Conservation (phyloP, 148 eudicot species). For the Silene uniflora region DNA sequence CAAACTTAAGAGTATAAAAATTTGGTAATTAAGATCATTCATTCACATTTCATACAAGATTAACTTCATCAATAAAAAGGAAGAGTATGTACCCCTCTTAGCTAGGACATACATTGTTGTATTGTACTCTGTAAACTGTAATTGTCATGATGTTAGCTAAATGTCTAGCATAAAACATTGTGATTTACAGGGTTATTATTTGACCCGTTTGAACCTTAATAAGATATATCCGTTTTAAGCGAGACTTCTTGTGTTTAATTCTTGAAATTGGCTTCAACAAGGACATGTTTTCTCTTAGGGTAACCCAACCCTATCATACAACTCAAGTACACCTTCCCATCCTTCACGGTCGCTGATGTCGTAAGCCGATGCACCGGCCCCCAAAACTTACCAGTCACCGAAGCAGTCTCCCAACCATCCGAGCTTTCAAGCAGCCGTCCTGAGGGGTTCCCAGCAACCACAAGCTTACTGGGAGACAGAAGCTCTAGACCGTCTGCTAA, state of each 20-base stretch:
- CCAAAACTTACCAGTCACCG: conserved; percentile 39
- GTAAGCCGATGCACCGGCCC: conserved; percentile 55
- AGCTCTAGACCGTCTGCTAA: conserved; percentile 81
- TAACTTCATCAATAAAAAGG: background rate
- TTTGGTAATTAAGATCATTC: too few relatives aligned
- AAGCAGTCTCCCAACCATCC: conserved; percentile 70
- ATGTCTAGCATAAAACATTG: too few relatives aligned
- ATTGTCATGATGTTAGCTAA: background rate
- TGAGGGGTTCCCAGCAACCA: conserved; percentile 62
- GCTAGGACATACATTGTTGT: background rate
- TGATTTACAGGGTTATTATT: too few relatives aligned
- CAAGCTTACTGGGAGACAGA: conserved; percentile 59
- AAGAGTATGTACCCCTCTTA: background rate
- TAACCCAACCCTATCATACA: conserved; percentile 74
- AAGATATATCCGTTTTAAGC: too few relatives aligned
- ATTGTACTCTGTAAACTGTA: background rate
- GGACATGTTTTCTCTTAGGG: conserved; percentile 73
- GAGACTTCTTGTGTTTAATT: too few relatives aligned
- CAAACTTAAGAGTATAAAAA: too few relatives aligned
- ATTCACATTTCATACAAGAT: too few relatives aligned
- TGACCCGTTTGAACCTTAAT: too few relatives aligned
- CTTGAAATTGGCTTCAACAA: conserved; percentile 69
- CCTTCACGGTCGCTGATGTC: conserved; percentile 69
- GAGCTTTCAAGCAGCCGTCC: conserved; percentile 60
- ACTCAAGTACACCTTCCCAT: conserved; percentile 66